Base-by-base conservation (phyloP, 352 stramenopile genomes). In the Thalassiosira hispida region DNA sequence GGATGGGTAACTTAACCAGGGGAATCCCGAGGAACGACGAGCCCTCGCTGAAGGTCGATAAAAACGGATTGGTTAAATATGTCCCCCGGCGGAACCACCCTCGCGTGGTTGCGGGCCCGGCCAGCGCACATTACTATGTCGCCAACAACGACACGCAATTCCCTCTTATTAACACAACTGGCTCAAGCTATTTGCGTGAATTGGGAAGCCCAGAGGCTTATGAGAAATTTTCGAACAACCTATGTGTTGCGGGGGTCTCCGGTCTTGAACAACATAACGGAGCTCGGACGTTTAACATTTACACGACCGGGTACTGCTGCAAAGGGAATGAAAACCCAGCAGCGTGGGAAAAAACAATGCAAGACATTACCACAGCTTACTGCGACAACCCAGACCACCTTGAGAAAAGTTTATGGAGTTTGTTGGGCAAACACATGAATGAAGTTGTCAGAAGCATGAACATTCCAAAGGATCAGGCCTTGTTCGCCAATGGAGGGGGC, bases 381-480 rank as follows among this genome's bases (percentile, higher is more conserved):
- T 14, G 6, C 25, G 16, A 27, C 2, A 6, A 57, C 29, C 3
- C 4, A 5, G n/a, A 6, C n/a, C 23, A 57, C 14, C 5, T 2
- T 4, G 25, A 57, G 1, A 57, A 57, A 18, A 57, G 8, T n/a
- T 14, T 57, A 4, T 4, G 49, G 3, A 57, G 29, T 57, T 18
- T 57, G 2, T 29, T 57, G 16, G 49, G 20, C 16, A 31, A 31
- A 18, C 16, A 12, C 6, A 57, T 57, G 49, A 57, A 57, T 18
- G 20, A 57, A 14, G 29, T 57, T 16, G 29, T 18, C 20, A 27
- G 20, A 14, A 18, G n/a, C 2, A 2, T 33, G 8, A 18, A 27
- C 6, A 27, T 57, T 29, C 25, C 49, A 3, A 57, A 57, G 49
- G 49, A 57, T 57, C 11, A 44, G n/a, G n/a, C n/a, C n/a, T n/a